Base-by-base conservation (phyloP, 1,284 basidiomycete species). In the Ustilago loliicola region DNA sequence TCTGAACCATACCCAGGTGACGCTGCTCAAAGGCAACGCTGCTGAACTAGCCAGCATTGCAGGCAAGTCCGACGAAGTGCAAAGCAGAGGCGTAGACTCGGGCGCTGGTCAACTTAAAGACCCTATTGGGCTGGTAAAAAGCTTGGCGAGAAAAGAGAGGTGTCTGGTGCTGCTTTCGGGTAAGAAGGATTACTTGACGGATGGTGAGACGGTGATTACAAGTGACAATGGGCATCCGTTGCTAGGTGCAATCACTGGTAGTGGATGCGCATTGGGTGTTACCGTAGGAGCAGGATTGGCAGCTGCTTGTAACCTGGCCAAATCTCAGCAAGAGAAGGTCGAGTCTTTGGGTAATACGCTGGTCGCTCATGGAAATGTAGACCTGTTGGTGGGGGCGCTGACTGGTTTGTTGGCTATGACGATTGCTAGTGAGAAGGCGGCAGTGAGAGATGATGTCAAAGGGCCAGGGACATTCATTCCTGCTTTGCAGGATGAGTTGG, bases 21-120 rank as follows among this genome's bases (percentile, higher is more conserved):
- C 92, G 21, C 92, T 97, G 21, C 95, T 98, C 88, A 98, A 98
- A 87, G 96, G 96, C 6, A 98, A 98, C 84, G 93, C 94, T 0
- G 95, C 91, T 23, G 96, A 98, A 87, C 91, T 98, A 25, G 94
- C 91, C 0, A 89, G 92, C 0, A 88, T 98, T 15, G 90, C 92
- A 1, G 90, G 92, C 19, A 92, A 92, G 53, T 47, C 42, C 3
- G 71, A 73, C 19, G 69, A 92, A 91, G 93, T 94, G 3, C 87
- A 89, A 75, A 90, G 92, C n/a, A 91, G 91, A 83, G 96, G 96
- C 1, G 96, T 98, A 2, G 96, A 98, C 86, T 93, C 92, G 57
- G 89, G 92, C 17, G 93, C 94, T 0, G 85, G 87, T 11, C 92
- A 91, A 1, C 94, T 98, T 86, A 88, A 89, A 55, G 90, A 96